Evolutionary conservation across 768 basidiomycete species (phyloP), one percentile per base, ranked within the genome.

Genomic region (Pleurotus ostreatus): DNA sequence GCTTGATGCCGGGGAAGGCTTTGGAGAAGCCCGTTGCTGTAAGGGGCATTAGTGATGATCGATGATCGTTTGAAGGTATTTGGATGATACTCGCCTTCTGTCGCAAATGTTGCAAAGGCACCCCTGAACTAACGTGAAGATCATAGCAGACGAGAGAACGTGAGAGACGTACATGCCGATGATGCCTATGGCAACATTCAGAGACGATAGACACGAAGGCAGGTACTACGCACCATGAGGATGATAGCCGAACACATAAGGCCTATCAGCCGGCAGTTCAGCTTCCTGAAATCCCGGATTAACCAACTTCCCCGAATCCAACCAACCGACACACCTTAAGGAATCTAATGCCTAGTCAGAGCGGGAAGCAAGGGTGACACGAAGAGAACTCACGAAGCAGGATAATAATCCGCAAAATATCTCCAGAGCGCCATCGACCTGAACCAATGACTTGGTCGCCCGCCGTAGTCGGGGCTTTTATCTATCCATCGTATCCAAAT

Each of bases 181-280:
- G 61, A 99, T 98, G 40, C 94, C 92, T 94, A 61, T 44, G 54
- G 64, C 11, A 66, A 59, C 20, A 46, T 43, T 40, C 8, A 57
- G 39, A 2, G n/a, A 2, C 2, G 53, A 20, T 7, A 43, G 37
- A 34, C 3, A 58, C 18, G 30, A 37, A 57, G 1, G n/a, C 18
- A 6, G 18, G 8, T 30, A 43, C 55, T 46, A 67, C 81, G 34
- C 58, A 87, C 95, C 97, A 71, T 99, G 97, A 15, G 97, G 97
- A 70, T 99, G 97, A 70, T 98, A 98, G 6, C 96, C 97, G 71
- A 99, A 99, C 12, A 99, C 82, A 72, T 99, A 99, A 16, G 92
- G 88, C 60, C 94, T 76, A 68, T 97, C 92, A 9, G 96, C 76
- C 0, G 96, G 94, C 20, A 99, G 79, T 61, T 96, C 92, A 37